Base-by-base conservation (phyloP, 257 asterid genomes). In the Nicotiana benthamiana region DNA sequence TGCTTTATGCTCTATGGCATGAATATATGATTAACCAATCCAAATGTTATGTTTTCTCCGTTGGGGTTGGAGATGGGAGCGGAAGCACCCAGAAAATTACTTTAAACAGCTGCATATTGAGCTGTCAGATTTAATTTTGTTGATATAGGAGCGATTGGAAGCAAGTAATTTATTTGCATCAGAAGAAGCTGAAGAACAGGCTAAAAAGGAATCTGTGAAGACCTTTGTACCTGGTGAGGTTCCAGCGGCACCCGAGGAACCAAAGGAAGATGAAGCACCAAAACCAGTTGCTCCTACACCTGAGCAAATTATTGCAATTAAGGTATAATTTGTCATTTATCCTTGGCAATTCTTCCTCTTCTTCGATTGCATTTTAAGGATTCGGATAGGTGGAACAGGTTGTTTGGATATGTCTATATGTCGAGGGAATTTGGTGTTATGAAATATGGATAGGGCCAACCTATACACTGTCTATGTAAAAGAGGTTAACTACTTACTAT, bases 231-330 rank as follows among this genome's bases (percentile, higher is more conserved):
- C 97, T 54, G 89, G 85, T 75, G 99, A 96, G 87, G 82, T 92
- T 85, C 89, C 90, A 46, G 87, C 61, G 72, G 66, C 83, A 72
- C 86, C 88, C 54, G 97, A 94, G 86, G 86, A 66, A 52, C 82
- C 90, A 60, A 90, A 86, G 89, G 97, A 91, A 87, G 93, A 90
- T 66, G 91, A 88, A 86, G 36, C 94, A 20, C 85, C 92, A 80
- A 91, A 94, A 82, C 89, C 97, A 56, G 82, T 40, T 88, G 98
- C 92, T 74, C 99, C 98, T 52, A 96, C 99, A 75, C 97, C 97
- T 0, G 93, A 96, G 90, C 99, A 96, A 87, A 94, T 93, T 85
- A 89, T 92, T 83, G 97, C 99, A 62, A 96, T 96, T 83, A 96
- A 94, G 99, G 99, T 94, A 83, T 75, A 56, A 5, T 13, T 3